A percentile compares a stretch with the other conserved stretches of the same genome.
Evolutionary conservation across 192 early-diverging fungal genomes (phyloP).

Genomic region (Coemansia sp.): DNA sequence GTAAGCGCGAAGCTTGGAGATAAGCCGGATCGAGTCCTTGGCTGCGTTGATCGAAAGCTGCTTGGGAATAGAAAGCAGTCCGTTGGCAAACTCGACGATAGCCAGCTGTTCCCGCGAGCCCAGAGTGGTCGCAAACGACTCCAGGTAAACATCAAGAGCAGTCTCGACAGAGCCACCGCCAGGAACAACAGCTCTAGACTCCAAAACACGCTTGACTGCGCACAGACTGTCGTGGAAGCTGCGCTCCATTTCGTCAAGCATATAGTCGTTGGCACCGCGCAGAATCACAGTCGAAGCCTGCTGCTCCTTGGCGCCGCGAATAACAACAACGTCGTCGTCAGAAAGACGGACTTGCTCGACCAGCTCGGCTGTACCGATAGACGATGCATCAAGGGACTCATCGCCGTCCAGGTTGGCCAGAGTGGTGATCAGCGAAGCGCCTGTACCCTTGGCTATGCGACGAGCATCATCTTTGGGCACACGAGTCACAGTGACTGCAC

Average conservation of each 20-base stretch:
- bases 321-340: conserved; percentile 96
- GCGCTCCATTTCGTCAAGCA: conserved; percentile 99
- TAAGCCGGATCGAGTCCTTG: conserved; percentile 96
- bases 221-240: conserved; percentile 93
- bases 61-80: conserved; percentile 95
- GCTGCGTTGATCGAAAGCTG: conserved; percentile 97
- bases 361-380: conserved; percentile 91
- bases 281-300: conserved; percentile 90
- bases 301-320: conserved; percentile 72
- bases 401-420: conserved; percentile 98
- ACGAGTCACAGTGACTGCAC: conserved; percentile 95
- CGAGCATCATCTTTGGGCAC: conserved; percentile 97
- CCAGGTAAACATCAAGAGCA: conserved; percentile 94
- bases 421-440: conserved; percentile 90
- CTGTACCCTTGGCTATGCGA: conserved; percentile 96
- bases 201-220: conserved; percentile 95
- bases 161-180: conserved; percentile 97
- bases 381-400: conserved; percentile 90
- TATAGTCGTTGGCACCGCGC: conserved; percentile 98
- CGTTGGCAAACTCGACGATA: conserved; percentile 96
- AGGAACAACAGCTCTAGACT: conserved; percentile 93
- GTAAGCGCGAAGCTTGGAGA: conserved; percentile 94
- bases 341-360: conserved; percentile 97
- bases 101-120: conserved; percentile 97
- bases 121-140: conserved; percentile 97